Evolutionary conservation across 768 basidiomycete species (phyloP), one percentile per base, ranked within the genome.

Genomic region (Termitomyces eurrhizus): DNA sequence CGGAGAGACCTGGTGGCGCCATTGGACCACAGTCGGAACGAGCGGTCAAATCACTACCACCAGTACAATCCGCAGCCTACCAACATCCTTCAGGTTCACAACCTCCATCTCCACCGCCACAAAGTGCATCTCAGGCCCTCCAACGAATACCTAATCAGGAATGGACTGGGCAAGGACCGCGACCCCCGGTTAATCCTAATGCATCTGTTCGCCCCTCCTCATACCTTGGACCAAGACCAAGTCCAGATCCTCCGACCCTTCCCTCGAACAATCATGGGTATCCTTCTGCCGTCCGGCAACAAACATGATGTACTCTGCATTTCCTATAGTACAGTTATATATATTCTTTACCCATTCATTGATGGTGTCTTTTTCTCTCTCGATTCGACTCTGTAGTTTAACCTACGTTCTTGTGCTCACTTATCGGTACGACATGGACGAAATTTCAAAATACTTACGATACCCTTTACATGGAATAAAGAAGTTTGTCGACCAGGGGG

Each of bases 361-460:
- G 65, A 67, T 64, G 68, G 65, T 62, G 33, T 52, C 36, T 32
- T 11, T 62, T 58, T 65, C 66, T 63, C n/a, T 44, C n/a, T 42
- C 41, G 26, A 69, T 68, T 73, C 74, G 75, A 75, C 77, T 79
- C 74, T 86, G 85, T 86, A 85, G 75, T 85, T 80, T 82, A 85
- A 77, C 68, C 67, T 62, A 65, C 65, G 64, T 68, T 64, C 62
- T 65, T 67, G 59, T 61, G 42, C 69, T 74, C 66, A 70, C 72
- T 78, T 63, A 79, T 74, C 71, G 71, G 76, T 81, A 81, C 79
- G 79, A 74, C 77, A 84, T 72, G 85, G 84, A 86, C 83, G 78
- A 83, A 69, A 73, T 60, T 80, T 57, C 79, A 78, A 80, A 79
- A 77, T 80, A 81, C 77, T 82, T 76, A 81, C 76, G 75, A 83